A percentile compares a stretch with the other conserved stretches of the same genome.
Evolutionary conservation across 208 protist species (phyloP).

Genomic region (Jaenimonas drosophilae): DNA sequence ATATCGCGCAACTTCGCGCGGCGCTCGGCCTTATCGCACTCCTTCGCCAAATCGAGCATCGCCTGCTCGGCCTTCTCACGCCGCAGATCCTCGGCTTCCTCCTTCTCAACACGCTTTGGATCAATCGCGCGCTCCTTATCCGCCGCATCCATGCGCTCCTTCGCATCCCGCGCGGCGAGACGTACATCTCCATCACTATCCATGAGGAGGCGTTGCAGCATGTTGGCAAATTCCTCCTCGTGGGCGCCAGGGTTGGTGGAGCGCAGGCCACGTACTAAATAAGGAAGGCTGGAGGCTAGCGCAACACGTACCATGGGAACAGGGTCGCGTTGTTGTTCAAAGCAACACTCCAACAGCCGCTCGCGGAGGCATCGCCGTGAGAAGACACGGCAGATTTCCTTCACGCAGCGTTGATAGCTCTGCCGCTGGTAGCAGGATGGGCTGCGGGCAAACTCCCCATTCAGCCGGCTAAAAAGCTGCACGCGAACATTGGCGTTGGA

Average conservation of each 20-base stretch:
- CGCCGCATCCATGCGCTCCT: constrained; percentile 16
- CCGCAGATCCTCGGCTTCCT: constrained; percentile 41
- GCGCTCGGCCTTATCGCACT: constrained; percentile 80
- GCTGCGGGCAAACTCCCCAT: constrained; percentile 74
- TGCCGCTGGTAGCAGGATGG: constrained; percentile 56
- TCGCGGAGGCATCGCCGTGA: constrained; percentile 78
- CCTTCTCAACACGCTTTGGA: constrained; percentile 10
- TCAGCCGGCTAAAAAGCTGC: constrained; percentile 72
- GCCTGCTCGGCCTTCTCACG: constrained; percentile 59
- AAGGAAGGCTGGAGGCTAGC: constrained; percentile 35
- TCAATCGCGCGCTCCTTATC: constrained; percentile 19
- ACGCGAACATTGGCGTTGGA: constrained; percentile 39
- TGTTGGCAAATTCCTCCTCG: constrained; percentile 64
- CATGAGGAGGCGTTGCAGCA: constrained; percentile 63
- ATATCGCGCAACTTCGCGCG: constrained; percentile 80
- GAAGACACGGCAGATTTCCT: constrained; percentile 41
- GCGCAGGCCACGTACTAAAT: constrained; percentile 36
- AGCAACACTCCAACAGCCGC: constrained; percentile 61
- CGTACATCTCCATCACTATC: constrained; percentile 63
- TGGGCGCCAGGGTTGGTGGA: constrained; percentile 16
- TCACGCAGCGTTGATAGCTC: constrained; percentile 55
- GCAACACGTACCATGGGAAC: constrained; percentile 63
- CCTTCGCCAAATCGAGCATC: constrained; percentile 79
- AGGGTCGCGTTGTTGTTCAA: constrained; percentile 72
- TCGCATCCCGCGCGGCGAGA: constrained; percentile 18